phyloP scores from a whole-genome alignment of 495 filamentous ascomycete species.

The Alectoria sarmentosa region DNA sequence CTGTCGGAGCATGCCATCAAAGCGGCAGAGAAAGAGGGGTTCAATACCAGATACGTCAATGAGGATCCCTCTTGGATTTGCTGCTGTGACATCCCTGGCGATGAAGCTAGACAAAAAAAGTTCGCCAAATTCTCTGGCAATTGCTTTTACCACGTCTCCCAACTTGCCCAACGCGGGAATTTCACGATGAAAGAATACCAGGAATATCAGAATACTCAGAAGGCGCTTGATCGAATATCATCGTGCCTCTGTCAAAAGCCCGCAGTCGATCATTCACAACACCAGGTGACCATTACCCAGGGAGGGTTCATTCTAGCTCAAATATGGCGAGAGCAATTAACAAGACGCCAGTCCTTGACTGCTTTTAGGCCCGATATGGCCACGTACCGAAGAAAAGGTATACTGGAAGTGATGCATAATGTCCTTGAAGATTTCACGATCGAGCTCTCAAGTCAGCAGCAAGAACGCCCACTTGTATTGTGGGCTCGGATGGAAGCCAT shows the following conservation, averaged over 20 bases:
- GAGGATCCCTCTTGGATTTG: background rate
- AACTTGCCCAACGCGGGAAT: background rate
- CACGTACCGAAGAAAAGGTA: background rate
- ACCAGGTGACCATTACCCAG: background rate
- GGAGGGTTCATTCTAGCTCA: background rate
- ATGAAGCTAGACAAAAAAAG: background rate
- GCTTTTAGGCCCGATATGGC: background rate
- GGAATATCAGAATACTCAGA: background rate
- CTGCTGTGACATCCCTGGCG: background rate
- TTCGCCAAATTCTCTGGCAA: background rate
- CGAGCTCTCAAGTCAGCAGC: background rate
- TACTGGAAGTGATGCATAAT: background rate
- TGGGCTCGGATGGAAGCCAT: background rate
- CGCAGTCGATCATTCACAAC: background rate
- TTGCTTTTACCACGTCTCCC: background rate
- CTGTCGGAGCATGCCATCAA: background rate
- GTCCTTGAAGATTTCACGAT: background rate
- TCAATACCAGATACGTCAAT: background rate
- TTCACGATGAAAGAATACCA: background rate
- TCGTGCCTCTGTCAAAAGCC: background rate
- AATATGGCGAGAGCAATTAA: slow-evolving; percentile 1
- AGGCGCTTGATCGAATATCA: background rate
- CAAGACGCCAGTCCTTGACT: background rate
- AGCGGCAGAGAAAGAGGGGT: background rate
- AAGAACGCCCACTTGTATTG: background rate